These are phyloP conservation scores for Colletotrichum sp. DNA, from an alignment of 2,329 filamentous ascomycete genomes.

Conservation along the genomic window DNA sequence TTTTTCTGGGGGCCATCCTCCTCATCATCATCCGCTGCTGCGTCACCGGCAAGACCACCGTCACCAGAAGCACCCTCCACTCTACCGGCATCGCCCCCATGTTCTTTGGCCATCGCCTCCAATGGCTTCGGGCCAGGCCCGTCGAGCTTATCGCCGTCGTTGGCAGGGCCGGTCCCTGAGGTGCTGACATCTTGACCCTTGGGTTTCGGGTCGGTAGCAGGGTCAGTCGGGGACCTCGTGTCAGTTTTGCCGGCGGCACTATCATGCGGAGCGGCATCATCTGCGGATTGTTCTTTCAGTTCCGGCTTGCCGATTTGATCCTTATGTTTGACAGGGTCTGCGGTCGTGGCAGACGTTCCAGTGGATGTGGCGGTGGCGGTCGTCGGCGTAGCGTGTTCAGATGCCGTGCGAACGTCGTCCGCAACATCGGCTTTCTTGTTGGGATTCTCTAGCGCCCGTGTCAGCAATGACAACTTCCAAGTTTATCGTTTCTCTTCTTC, in stretches of 20 bases:
- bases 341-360: not conserved
- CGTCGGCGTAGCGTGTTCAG: not conserved
- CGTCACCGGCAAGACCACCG: constrained; percentile 22
- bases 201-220: constrained; percentile 34
- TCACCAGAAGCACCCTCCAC: not conserved
- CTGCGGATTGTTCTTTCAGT: constrained; percentile 23
- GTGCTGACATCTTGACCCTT: constrained; percentile 40
- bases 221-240: constrained; percentile 40
- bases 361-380: not conserved
- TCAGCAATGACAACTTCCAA: not conserved
- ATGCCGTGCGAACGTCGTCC: not conserved
- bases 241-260: constrained; percentile 39
- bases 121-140: constrained; percentile 49
- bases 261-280: constrained; percentile 18
- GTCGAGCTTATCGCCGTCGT: constrained; percentile 37
- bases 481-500: not conserved
- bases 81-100: constrained; percentile 36
- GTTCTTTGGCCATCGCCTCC: constrained; percentile 35
- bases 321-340: not conserved
- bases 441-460: not conserved
- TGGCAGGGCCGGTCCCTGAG: constrained; percentile 32
- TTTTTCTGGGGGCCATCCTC: constrained; percentile 18
- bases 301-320: constrained; percentile 25
- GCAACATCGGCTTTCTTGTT: constrained; percentile 1
- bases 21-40: constrained; percentile 12